These are phyloP conservation scores for Paracorniculantispora psalliotae DNA, from an alignment of 2,329 filamentous ascomycete genomes.

Conservation along the genomic window DNA sequence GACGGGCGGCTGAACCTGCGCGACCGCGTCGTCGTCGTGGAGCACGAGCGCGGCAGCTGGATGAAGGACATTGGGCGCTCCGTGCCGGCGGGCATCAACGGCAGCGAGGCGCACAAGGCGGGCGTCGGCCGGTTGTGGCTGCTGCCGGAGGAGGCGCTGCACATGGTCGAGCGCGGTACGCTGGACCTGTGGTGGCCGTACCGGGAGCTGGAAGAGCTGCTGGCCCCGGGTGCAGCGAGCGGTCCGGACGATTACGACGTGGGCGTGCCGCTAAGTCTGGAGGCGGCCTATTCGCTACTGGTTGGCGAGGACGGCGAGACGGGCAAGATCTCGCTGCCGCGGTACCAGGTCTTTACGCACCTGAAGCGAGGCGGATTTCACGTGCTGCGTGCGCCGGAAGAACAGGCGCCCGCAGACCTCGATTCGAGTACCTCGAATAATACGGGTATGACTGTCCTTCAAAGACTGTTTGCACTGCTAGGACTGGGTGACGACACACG, in stretches of 20 bases:
- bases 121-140: slow-evolving; percentile 70
- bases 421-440: slow-evolving; percentile 20
- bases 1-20: slow-evolving; percentile 29
- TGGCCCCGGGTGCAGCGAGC: slow-evolving; percentile 23
- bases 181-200: slow-evolving; percentile 82
- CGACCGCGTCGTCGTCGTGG: slow-evolving; percentile 60
- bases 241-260: slow-evolving; percentile 46
- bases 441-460: slow-evolving; percentile 35
- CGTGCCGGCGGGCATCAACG: slow-evolving; percentile 37
- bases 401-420: not conserved
- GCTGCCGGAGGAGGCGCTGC: slow-evolving; percentile 86
- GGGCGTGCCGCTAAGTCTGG: slow-evolving; percentile 80
- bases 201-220: slow-evolving; percentile 43
- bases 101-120: slow-evolving; percentile 41
- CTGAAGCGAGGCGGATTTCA: slow-evolving; percentile 80
- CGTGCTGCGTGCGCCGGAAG: slow-evolving; percentile 61
- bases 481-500: slow-evolving; percentile 17
- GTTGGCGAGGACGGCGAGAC: slow-evolving; percentile 63
- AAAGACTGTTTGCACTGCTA: slow-evolving; percentile 50
- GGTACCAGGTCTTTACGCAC: slow-evolving; percentile 83
- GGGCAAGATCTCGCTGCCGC: slow-evolving; percentile 63
- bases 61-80: slow-evolving; percentile 72
- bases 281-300: slow-evolving; percentile 83
- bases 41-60: slow-evolving; percentile 66
- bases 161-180: slow-evolving; percentile 79